Evolutionary conservation across 768 basidiomycete genomes (phyloP), one percentile per base, ranked within the genome.

Genomic region (Melanogaster broomeanus): DNA sequence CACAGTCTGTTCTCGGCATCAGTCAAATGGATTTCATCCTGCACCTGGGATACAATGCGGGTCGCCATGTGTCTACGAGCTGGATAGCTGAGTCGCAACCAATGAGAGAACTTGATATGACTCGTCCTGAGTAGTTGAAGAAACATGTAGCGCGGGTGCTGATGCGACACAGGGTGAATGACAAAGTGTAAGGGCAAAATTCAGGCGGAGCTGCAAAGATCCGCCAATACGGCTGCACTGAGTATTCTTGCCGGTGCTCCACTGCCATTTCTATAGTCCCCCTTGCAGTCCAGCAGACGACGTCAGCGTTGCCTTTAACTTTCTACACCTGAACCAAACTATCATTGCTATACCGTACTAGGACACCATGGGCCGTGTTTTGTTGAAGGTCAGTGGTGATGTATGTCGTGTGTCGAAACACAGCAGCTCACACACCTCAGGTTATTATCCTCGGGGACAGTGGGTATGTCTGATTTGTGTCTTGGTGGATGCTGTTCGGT

Each of bases 391-490:
- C 42, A 30, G 67, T 60, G 34, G 31, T 37, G 21, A 25, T 46
- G n/a, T 34, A 21, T 22, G 24, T 39, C 11, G 22, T 48, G 33
- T 35, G 21, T n/a, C 34, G 24, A 7, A 21, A 38, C 24, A 45
- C 42, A 52, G 40, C 45, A 37, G 9, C 55, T 64, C 25, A 65
- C 45, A 10, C 30, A 35, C 15, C 22, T 16, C 62, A 98, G 96
- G 95, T 97, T 70, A 98, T 98, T 75, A 98, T 99, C 71, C 87
- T 98, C 56, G 96, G 96, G 61, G 97, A 98, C 80, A 93, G 91
- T 73, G 91, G 91, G 91, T 93, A 66, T 56, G 90, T 79, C 47
- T 61, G 35, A 19, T 53, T 28, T 22, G 21, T 59, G 37, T 41
- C 42, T 13, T 15, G 22, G 47, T 27, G 44, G 31, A 27, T 45